Conservation (phyloP, 2,329 filamentous ascomycete genomes). For the Teratosphaeria destructans region DNA sequence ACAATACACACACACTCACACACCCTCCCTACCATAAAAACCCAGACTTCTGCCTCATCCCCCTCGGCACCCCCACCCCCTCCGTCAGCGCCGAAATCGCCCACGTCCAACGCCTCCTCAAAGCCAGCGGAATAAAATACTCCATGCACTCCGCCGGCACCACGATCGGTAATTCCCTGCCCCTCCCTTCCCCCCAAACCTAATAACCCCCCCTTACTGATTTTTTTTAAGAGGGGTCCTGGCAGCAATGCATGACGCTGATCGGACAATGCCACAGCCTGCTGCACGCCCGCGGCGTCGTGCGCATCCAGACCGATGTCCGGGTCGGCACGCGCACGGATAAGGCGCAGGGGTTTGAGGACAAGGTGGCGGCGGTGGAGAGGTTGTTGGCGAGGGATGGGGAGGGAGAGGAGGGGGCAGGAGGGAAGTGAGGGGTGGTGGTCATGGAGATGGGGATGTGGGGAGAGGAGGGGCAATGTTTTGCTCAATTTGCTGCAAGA, state of each 20-base stretch:
- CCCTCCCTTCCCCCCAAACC: background rate
- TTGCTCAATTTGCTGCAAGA: too few species aligned
- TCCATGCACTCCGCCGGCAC: slow-evolving; percentile 91
- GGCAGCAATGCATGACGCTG: slow-evolving; percentile 76
- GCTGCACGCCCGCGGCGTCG: slow-evolving; percentile 65
- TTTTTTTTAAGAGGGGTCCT: slow-evolving; percentile 60
- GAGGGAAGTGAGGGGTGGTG: background rate
- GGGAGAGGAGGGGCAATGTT: too few species aligned
- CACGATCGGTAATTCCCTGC: slow-evolving; percentile 66
- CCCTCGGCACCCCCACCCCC: slow-evolving; percentile 49
- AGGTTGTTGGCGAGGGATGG: slow-evolving; percentile 35
- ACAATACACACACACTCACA: too few species aligned
- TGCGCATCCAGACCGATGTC: slow-evolving; percentile 81
- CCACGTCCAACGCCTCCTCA: slow-evolving; percentile 74
- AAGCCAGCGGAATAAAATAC: slow-evolving; percentile 69
- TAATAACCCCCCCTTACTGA: background rate
- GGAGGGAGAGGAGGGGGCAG: background rate
- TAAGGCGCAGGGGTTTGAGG: slow-evolving; percentile 69
- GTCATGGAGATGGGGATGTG: too few species aligned
- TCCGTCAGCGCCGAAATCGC: slow-evolving; percentile 61
- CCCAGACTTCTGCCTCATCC: slow-evolving; percentile 78
- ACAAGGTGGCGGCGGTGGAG: slow-evolving; percentile 61
- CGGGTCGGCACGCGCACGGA: slow-evolving; percentile 76
- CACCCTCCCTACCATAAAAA: too few species aligned
- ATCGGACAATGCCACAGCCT: slow-evolving; percentile 74